Base-by-base conservation (phyloP, 192 early-diverging fungal genomes). In the Coemansia interrupta region DNA sequence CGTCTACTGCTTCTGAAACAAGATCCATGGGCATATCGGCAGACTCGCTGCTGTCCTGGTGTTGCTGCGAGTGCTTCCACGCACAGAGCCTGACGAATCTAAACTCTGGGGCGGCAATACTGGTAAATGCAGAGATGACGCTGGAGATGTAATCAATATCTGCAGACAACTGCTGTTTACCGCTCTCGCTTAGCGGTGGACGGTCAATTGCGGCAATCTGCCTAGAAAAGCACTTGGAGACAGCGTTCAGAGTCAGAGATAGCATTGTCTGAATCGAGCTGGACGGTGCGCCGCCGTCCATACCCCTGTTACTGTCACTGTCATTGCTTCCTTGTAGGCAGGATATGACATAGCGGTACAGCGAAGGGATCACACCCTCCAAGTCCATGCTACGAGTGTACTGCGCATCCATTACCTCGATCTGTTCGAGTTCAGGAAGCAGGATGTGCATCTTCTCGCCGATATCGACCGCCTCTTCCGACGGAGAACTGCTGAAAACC, bases 381-480 rank as follows among this genome's bases (percentile, higher is more conserved):
- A 42, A 28, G 20, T 61, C 66, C 13, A 53, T 40, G 19, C 44
- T 23, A 7, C 62, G 61, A 44, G 50, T 43, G 19, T 55, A 56
- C 54, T 78, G 74, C 20, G 43, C 19, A 41, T 78, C 64, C 60
- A 78, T 64, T 18, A 46, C 53, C 13, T 64, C 74, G 1, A 64
- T 49, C 56, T 78, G 74, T 42, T 78, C 74, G 18, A 78, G 74
- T 61, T 78, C 74, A 1, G 74, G 68, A 28, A 78, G 50, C 57
- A 78, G 44, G 22, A 78, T 54, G 40, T 78, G 74, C 58, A 78
- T 70, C 50, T 68, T 66, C 29, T 78, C 74, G 54, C 74, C 74
- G 36, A 78, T 60, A 11, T 78, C 74, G 2, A 78, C 67, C 11
- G 64, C 74, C 48, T 78, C 68, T 38, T 78, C 74, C 0, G 74